Base-by-base conservation (phyloP, 2,329 filamentous ascomycete species). In the Nigrospora oryzae region DNA sequence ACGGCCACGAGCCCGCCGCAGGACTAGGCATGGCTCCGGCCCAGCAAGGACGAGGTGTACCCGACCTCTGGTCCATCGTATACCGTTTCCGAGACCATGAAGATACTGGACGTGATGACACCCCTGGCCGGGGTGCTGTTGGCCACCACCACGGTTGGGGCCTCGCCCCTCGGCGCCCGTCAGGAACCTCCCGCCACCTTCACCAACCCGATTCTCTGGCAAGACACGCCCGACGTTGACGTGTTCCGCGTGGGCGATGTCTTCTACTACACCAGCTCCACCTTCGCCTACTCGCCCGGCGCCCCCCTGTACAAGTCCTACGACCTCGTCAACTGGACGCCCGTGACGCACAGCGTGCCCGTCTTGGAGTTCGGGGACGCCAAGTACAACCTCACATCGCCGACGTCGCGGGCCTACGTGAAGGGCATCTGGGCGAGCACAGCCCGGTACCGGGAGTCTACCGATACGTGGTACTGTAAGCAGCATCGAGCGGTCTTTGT, bases 191-290 rank as follows among this genome's bases (percentile, higher is more conserved):
- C 36, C 36, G 44, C 36, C 4, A 44, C 38, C 5, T 71, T 69
- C 48, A 62, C 58, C n/a, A 74, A 75, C 47, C 72, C 71, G 0
- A 60, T 75, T 6, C 49, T 76, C 1, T 77, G 66, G 62, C 63
- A 74, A 46, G 73, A 76, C 42, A 60, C 75, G 7, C 66, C 73
- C 2, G 74, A 77, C 46, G 55, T 70, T 11, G 73, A 77, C 45
- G 61, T 76, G 30, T 67, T 74, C 51, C 66, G 70, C 1, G 52
- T 53, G 11, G 48, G 46, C 31, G 46, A 55, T 44, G 45, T 42
- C 2, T 75, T 45, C 43, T 76, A 76, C 56, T 74, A 69, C 53
- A 70, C 69, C 0, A 68, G 70, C 0, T 75, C 71, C 1, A 73
- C 62, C 1, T 70, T 76, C 54, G 66, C 69, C 33, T 75, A 68